Percentiles rank a stretch among this genome's conserved stretches.
Conservation (phyloP, 2,329 filamentous ascomycete genomes). For the Arthrobotrys pseudoclavata region DNA sequence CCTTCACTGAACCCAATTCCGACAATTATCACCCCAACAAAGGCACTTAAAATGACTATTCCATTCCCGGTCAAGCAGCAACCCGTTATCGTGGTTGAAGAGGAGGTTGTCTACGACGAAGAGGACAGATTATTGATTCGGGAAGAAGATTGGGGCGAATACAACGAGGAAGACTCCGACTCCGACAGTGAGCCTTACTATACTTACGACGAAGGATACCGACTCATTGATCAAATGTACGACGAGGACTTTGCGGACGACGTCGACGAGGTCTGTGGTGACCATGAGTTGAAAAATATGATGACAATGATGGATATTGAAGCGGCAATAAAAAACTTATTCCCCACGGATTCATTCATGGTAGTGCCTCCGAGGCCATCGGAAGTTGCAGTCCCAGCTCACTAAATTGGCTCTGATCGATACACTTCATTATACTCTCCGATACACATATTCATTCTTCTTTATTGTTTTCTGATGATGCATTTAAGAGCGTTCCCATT, state of each 20-base stretch:
- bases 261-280: slow-evolving; percentile 27
- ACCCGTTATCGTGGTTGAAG: slow-evolving; percentile 23
- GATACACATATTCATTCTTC: not conserved
- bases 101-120: slow-evolving; percentile 54
- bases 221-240: slow-evolving; percentile 47
- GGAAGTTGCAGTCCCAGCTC: slow-evolving; percentile 14
- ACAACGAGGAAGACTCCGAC: slow-evolving; percentile 34
- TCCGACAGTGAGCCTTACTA: slow-evolving; percentile 29
- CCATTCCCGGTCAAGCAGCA: slow-evolving; percentile 20
- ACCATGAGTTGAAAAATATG: slow-evolving; percentile 46
- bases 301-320: slow-evolving; percentile 52
- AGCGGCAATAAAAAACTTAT: slow-evolving; percentile 36
- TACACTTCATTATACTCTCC: not conserved
- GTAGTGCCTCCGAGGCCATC: slow-evolving; percentile 1
- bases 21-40: not conserved
- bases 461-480: slow-evolving; percentile 3
- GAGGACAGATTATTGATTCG: slow-evolving; percentile 41
- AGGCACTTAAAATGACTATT: slow-evolving; percentile 19
- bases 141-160: slow-evolving; percentile 54
- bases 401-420: not conserved
- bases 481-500: slow-evolving; percentile 22
- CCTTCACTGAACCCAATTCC: slow-evolving; percentile 14
- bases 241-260: slow-evolving; percentile 45
- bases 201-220: slow-evolving; percentile 55
- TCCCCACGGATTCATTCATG: slow-evolving; percentile 43